Evolutionary conservation across 1,284 basidiomycete genomes (phyloP), one percentile per base, ranked within the genome.

Genomic region (Coriolopsis trogii): DNA sequence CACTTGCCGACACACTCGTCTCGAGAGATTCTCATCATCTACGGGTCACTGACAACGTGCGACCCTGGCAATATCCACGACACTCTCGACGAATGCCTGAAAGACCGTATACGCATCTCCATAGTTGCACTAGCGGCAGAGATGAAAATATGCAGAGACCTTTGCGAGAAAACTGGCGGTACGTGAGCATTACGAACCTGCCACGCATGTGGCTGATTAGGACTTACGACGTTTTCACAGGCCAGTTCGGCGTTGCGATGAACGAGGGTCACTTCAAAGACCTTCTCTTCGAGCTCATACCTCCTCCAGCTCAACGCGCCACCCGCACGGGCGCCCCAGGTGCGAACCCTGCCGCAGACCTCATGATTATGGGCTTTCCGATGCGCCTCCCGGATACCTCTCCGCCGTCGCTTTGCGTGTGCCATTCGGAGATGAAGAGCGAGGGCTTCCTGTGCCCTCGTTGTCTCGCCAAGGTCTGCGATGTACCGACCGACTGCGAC

Each of bases 341-440:
- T 30, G 70, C 75, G 10, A 87, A 87, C 46, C 83, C 84, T 13
- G 82, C 85, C 0, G 89, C 91, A 0, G 95, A 99, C 70, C 75
- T 99, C 33, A 95, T 99, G 87, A 89, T 97, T 78, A 99, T 99
- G 95, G 96, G 96, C 3, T 99, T 99, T 70, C 97, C 94, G 0
- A 93, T 89, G 15, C 85, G 93, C 38, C 75, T 97, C n/a, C 91
- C 91, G 0, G 87, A 87, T 58, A 82, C 89, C 0, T 88, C 91
- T 0, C 85, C 89, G 16, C 85, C 89, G 8, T 87, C 87, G 42
- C 78, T 97, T 18, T 99, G 96, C 66, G 93, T 89, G 1, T 99
- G 96, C 67, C 96, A 99, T 69, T 91, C 91, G 3, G 85, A 93
- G 56, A 76, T 98, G 64, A 91, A 89, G 70, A 86, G 85, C 61